Base-by-base conservation (phyloP, 306 rosid species). In the Quercus dentata region DNA sequence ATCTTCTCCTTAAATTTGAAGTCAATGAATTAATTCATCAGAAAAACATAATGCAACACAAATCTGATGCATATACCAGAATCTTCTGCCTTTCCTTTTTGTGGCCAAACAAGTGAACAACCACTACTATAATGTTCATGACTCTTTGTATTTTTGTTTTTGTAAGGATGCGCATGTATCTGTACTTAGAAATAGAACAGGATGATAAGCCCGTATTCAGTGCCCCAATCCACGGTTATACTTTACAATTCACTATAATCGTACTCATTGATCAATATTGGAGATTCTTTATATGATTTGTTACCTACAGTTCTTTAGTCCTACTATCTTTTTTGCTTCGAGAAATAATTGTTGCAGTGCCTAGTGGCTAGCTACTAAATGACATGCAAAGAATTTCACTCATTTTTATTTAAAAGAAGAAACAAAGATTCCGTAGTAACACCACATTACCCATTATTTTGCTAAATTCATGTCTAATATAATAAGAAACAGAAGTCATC, bases 41-140 rank as follows among this genome's bases (percentile, higher is more conserved):
- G 38, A 21, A 69, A 44, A 54, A 35, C 62, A 58, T 28, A 27
- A 38, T 18, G 21, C 76, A 25, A 76, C 11, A n/a, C 35, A 27
- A 44, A 44, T 25, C 30, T 18, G 27, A 35, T 63, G 74, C 65
- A 5, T 46, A 79, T 7, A 10, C 21, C 67, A 33, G 69, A 73
- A 54, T 19, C 35, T 57, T 41, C 57, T 69, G 27, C 31, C 57
- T 70, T 38, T 27, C 31, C 20, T 33, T 25, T 35, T 69, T 2
- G 18, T 20, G 28, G 28, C 59, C 30, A 46, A 78, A 38, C 11
- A 38, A 38, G 46, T 7, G 46, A 25, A 80, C 65, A 56, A 44
- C 61, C 61, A 67, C 68, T 12, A 67, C 68, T 12, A 49, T 56
- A 67, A 41, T 58, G 79, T 59, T 73, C 69, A 56, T 55, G 72